phyloP scores from a whole-genome alignment of 176 grass and related monocot species.

The Carex kokanica region DNA sequence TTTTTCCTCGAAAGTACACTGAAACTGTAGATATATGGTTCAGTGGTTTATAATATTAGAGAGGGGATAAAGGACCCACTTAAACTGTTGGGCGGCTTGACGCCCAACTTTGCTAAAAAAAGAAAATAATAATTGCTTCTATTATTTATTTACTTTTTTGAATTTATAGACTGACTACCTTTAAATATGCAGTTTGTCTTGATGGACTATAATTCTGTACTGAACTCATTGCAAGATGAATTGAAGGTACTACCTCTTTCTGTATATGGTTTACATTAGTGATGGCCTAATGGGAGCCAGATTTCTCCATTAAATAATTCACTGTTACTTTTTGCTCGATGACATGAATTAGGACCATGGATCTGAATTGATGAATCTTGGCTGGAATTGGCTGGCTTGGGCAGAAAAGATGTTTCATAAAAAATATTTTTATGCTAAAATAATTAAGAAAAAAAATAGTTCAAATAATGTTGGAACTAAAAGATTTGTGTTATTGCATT shows the following conservation, averaged over 20 bases:
- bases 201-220: constrained; percentile 35
- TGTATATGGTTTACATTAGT: constrained; percentile 23
- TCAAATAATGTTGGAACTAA: not conserved
- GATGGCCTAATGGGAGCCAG: not conserved
- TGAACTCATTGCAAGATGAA: constrained; percentile 35
- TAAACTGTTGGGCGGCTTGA: no score
- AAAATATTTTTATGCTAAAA: not conserved
- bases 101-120: no score
- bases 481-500: not conserved
- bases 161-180: not conserved
- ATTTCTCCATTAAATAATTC: not conserved
- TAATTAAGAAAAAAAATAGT: not conserved
- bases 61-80: no score
- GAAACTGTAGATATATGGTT: not conserved
- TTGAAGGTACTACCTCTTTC: constrained; percentile 26
- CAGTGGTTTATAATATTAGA: not conserved
- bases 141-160: not conserved
- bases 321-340: not conserved
- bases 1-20: not conserved
- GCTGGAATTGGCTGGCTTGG: not conserved
- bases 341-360: not conserved
- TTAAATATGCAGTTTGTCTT: constrained; percentile 40
- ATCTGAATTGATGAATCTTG: not conserved
- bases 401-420: not conserved
- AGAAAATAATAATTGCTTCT: not conserved